Base-by-base conservation (phyloP, 306 rosid species). In the Mucuna pruriens region DNA sequence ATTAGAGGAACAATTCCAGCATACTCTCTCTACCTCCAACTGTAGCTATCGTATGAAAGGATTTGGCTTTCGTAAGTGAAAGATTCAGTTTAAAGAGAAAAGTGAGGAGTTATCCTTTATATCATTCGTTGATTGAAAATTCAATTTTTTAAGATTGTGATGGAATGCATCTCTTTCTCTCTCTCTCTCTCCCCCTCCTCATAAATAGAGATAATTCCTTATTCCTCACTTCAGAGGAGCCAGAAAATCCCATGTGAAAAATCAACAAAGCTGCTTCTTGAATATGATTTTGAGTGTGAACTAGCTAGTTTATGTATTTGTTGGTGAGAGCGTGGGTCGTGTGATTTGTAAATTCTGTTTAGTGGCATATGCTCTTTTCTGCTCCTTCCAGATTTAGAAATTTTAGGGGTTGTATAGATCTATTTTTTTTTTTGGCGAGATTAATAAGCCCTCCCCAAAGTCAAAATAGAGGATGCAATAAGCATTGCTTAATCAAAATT, bases 241-340 rank as follows among this genome's bases (percentile, higher is more conserved):
- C 46, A n/a, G n/a, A 33, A 33, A 19, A 1, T 19, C 70, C 45
- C 17, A 22, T 12, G 1, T 33, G 80, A 64, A 11, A 82, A 25
- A 20, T 62, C 46, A 48, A 38, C 40, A 16, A 60, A 71, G 49
- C 26, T 77, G 71, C 54, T 55, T 81, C 22, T 40, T 65, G 55
- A 38, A 42, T 49, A 4, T 66, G 44, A 29, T 65, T 71, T 71
- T 55, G 69, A 48, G 31, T 65, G 62, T 44, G 34, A 26, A 22
- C 39, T 71, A 40, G 11, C 10, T 65, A 65, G 4, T 67, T 25
- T 48, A 54, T 46, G 25, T 7, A 16, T 36, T 31, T 39, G 42
- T 22, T 63, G 46, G 75, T 23, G 33, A n/a, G 58, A 42, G 15
- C 4, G 6, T 63, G 44, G 29, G 25, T 10, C 46, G 9, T 31